Evolutionary conservation across 805 yeast species (phyloP), one percentile per base, ranked within the genome.

Genomic region (Yarrowia sp.): DNA sequence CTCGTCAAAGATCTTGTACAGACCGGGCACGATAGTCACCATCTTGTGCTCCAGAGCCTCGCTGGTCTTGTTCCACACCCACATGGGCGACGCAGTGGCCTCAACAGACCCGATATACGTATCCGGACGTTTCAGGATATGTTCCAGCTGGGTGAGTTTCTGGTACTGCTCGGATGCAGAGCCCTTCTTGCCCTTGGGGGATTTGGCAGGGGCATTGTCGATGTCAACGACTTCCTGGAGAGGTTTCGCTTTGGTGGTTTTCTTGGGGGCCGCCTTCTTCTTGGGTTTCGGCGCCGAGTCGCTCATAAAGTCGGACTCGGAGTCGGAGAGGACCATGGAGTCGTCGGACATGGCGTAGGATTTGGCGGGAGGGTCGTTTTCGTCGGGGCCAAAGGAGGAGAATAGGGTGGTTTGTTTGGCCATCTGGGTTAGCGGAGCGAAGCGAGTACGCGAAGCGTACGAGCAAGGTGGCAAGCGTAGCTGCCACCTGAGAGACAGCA

Each of bases 61-160:
- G 0, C 82, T 78, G 50, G 83, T 87, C 50, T 84, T 86, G 74
- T 92, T 90, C 71, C 81, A 87, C 42, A 91, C 83, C 99, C 99
- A 95, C 85, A 90, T 88, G 61, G 85, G 85, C 64, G 88, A 83
- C 65, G 85, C 87, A 64, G 88, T 86, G 64, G 82, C 84, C 77
- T 95, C 99, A 28, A 92, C 88, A 1, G 98, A 92, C 6, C 99
- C 99, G 70, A 95, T 87, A 77, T 95, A 95, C 2, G 99, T 93
- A 75, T 95, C 99, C 0, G 99, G 99, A 76, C 99, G 87, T 76
- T 92, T 92, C 72, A 95, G 81, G 65, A 95, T 93, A 81, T 95
- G 99, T 74, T 95, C 98, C 71, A 95, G 81, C 77, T 93, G 99
- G 3, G 97, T 87, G 53, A 95, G 86, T 79, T 90, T 90, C 77